Base-by-base conservation (phyloP, 805 yeast genomes). In the Diddensiella caesifluorescens region DNA sequence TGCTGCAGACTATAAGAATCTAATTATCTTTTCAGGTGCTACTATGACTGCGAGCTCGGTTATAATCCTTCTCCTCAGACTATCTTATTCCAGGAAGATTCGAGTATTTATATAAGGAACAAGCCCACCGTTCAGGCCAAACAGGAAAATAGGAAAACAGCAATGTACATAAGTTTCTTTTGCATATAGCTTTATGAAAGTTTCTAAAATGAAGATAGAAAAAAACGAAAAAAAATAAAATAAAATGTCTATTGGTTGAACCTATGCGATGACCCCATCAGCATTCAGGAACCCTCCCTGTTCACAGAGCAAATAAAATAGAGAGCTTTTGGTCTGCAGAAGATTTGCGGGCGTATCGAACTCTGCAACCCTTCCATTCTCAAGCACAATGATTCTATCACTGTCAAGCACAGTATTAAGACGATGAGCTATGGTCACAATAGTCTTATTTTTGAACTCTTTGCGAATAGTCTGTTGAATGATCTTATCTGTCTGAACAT, bases 391-490 rank as follows among this genome's bases (percentile, higher is more conserved):
- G 18, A 86, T 80, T 46, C 74, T 71, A 55, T 86, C 95, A 49
- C 81, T 79, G 54, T 85, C 92, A 75, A 84, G 63, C 38, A 85
- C 77, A 0, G 95, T 84, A 51, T 84, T 85, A 38, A 85, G 67
- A 52, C 95, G 73, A 59, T 85, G 95, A 0, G 95, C 95, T 55
- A 85, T 86, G 0, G 95, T 83, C 49, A 85, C 61, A 48, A 86
- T 83, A 0, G 95, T 86, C 52, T 80, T 73, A 42, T 80, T 75
- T 28, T 63, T 69, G 59, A 85, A 85, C 51, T 75, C 79, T 2
- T 63, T 56, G 44, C 90, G 68, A 38, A 85, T 83, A 0, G 94
- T 84, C 49, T 79, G 75, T 64, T 84, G 94, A 30, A 84, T 77
- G 44, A 83, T 68, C 49, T 71, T 70, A 56, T 84, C 92, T 0